Percentiles rank a stretch among this genome's conserved stretches.
phyloP scores from a whole-genome alignment of 2,329 filamentous ascomycete species.

The Chaetomiaceae sp. region DNA sequence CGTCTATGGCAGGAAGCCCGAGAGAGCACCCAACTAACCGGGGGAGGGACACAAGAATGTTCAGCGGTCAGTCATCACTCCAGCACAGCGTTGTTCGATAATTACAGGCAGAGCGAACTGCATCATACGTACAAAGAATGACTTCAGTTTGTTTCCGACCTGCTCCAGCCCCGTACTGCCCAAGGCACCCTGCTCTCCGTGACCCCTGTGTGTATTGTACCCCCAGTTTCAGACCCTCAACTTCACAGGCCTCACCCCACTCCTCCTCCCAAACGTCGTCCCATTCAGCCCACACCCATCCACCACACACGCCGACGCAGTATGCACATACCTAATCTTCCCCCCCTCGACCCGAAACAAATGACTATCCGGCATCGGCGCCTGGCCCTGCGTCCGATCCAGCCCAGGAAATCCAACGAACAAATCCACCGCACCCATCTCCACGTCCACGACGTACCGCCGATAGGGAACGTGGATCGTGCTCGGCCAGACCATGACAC shows the following conservation, averaged over 20 bases:
- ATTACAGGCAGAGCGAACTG: no score
- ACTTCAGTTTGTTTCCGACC: no score
- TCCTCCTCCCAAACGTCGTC: conserved; percentile 13
- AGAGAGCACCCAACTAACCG: no score
- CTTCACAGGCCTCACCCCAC: not conserved
- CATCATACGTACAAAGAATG: no score
- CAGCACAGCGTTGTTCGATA: no score
- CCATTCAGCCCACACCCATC: conserved; percentile 20
- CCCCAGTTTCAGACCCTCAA: not conserved
- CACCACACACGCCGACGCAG: conserved; percentile 17
- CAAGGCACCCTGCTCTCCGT: no score
- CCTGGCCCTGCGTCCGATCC: conserved; percentile 20
- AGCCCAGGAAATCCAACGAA: conserved; percentile 28
- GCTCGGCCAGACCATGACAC: conserved; percentile 19
- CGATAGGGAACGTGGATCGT: conserved; percentile 24
- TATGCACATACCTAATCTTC: conserved; percentile 28
- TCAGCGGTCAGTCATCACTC: no score
- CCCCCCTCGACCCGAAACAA: conserved; percentile 28
- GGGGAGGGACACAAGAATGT: no score
- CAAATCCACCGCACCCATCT: conserved; percentile 25
- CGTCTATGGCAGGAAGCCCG: conserved; percentile 6
- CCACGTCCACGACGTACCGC: conserved; percentile 28
- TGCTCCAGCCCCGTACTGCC: no score
- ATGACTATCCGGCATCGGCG: conserved; percentile 28
- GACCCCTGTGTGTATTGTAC: no score